Evolutionary conservation across 2,329 filamentous ascomycete species (phyloP), one percentile per base, ranked within the genome.

Genomic region (Blastomyces silverae): DNA sequence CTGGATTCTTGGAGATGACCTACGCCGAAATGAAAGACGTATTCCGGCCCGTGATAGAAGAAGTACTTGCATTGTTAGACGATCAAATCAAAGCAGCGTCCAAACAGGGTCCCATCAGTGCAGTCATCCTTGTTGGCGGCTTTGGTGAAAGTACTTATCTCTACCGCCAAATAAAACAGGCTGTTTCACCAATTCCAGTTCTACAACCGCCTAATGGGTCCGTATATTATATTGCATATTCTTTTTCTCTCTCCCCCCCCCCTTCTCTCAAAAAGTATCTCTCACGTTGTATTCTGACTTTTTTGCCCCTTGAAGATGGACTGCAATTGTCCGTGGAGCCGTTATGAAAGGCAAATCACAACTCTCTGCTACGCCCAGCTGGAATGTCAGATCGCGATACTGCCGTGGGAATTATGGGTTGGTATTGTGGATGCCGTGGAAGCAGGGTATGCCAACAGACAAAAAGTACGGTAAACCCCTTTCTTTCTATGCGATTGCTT

Each of bases 271-370:
- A 20, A 15, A n/a, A 34, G 44, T 31, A 50, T n/a, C 25, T 61
- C 8, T 10, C 28, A 11, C 11, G 1, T 52, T 52, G 25, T 31
- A 22, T 37, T 34, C 44, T 61, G 20, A 61, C 42, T 48, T 61
- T 46, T 5, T 20, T 61, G 42, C 1, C n/a, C 8, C 42, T 5
- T 13, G 3, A 48, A 61, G 59, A 7, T 61, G 59, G 59, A 61
- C 59, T 10, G 59, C 59, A 52, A 61, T 61, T 28, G 59, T 61
- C 44, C 59, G 59, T 28, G 59, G 59, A 7, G 59, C 59, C 1
- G 59, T 61, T 3, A 61, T 61, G 44, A 61, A 61, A 50, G 59
- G 59, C 25, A 61, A 61, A 61, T 61, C 59, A 15, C 42, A 61
- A 37, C 44, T 61, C 10, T 61, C 59, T n/a, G 20, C 44, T 50